Percentiles rank a stretch among this genome's conserved stretches.
These are phyloP conservation scores for Petrea volubilis DNA, from an alignment of 257 asterid genomes.

Conservation along the genomic window DNA sequence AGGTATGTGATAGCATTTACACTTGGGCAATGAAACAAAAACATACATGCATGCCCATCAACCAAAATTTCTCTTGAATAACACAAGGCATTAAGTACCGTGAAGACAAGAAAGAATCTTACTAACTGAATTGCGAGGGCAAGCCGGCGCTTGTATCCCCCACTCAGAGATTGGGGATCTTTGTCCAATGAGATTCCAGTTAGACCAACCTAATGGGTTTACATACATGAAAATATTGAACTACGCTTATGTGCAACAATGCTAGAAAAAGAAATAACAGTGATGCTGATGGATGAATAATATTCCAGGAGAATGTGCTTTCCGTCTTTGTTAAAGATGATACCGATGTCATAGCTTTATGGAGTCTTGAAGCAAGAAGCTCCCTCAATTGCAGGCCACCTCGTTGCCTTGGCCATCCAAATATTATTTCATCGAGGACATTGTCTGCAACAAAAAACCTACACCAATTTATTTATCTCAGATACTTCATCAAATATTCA, in stretches of 20 bases:
- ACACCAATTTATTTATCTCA: slow-evolving; percentile 31
- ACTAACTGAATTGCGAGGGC: slow-evolving; percentile 94
- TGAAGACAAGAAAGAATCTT: slow-evolving; percentile 32
- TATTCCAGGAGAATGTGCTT: slow-evolving; percentile 17
- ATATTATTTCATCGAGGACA: slow-evolving; percentile 84
- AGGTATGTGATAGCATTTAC: neutral
- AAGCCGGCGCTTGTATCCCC: slow-evolving; percentile 95
- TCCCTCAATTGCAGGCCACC: slow-evolving; percentile 78
- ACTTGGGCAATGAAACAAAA: slow-evolving; percentile 10
- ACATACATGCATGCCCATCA: slow-evolving; percentile 6
- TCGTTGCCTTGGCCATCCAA: slow-evolving; percentile 94
- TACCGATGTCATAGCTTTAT: slow-evolving; percentile 86
- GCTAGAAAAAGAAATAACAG: slow-evolving; percentile 5
- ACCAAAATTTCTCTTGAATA: slow-evolving; percentile 19
- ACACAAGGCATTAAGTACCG: slow-evolving; percentile 8
- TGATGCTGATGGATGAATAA: slow-evolving; percentile 16
- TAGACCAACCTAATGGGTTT: slow-evolving; percentile 60
- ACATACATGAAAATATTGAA: slow-evolving; percentile 18
- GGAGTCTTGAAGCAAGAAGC: slow-evolving; percentile 82
- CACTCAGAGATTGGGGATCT: slow-evolving; percentile 90
- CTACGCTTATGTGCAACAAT: slow-evolving; percentile 1
- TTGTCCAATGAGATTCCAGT: slow-evolving; percentile 71
- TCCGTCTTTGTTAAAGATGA: slow-evolving; percentile 12
- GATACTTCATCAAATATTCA: slow-evolving; percentile 22
- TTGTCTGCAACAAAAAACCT: slow-evolving; percentile 92